A percentile compares a stretch with the other conserved stretches of the same genome.
Evolutionary conservation across 2,329 filamentous ascomycete genomes (phyloP).

Genomic region (Ophiostoma himal-ulmi): DNA sequence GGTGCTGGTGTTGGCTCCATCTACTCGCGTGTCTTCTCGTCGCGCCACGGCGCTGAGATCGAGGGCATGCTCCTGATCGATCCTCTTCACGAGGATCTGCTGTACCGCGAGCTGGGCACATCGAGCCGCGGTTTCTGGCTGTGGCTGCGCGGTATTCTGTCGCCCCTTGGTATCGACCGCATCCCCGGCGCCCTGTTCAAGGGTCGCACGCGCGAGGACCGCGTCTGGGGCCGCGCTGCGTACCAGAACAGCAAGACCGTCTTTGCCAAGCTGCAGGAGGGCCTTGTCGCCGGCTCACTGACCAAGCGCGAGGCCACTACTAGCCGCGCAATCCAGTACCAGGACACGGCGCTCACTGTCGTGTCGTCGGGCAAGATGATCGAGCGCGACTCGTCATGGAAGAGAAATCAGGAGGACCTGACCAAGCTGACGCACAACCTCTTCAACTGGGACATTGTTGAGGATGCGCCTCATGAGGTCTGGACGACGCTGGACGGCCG

Average conservation of each 20-base stretch:
- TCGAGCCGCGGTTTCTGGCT: constrained; percentile 72
- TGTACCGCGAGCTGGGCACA: constrained; percentile 56
- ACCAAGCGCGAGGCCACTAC: constrained; percentile 76
- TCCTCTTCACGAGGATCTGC: constrained; percentile 79
- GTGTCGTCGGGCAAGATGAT: constrained; percentile 75
- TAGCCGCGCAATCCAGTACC: constrained; percentile 71
- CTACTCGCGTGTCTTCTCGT: constrained; percentile 85
- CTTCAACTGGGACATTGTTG: constrained; percentile 78
- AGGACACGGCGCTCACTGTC: constrained; percentile 69
- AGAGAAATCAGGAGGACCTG: constrained; percentile 76
- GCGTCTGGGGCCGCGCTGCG: constrained; percentile 73
- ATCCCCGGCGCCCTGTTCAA: constrained; percentile 74
- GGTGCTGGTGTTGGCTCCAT: constrained; percentile 82
- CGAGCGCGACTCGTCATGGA: constrained; percentile 65
- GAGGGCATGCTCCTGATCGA: constrained; percentile 80
- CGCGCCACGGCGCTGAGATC: constrained; percentile 69
- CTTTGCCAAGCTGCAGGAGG: constrained; percentile 90
- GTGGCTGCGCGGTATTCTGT: constrained; percentile 80
- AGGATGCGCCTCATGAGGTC: constrained; percentile 76
- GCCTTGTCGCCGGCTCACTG: constrained; percentile 76
- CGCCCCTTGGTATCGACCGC: constrained; percentile 78
- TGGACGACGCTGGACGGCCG: constrained; percentile 73
- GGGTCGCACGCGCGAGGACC: constrained; percentile 73
- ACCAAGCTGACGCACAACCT: constrained; percentile 74
- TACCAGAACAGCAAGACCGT: constrained; percentile 78